A percentile compares a stretch with the other conserved stretches of the same genome.
phyloP scores from a whole-genome alignment of 2,329 filamentous ascomycete species.

The Coniochaeta ligniaria region DNA sequence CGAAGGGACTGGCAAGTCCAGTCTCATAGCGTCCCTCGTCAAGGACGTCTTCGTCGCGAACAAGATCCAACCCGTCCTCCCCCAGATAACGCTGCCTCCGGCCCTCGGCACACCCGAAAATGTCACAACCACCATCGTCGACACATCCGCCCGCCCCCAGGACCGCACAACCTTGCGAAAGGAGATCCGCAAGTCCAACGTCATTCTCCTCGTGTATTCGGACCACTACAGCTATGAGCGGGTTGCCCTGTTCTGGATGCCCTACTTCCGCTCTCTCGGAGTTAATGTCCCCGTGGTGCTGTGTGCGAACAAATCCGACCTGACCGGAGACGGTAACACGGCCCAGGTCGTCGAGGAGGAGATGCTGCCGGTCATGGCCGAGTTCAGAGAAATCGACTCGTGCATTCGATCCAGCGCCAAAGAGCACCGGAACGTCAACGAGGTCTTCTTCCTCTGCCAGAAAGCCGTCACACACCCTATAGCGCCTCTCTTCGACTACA shows the following conservation, averaged over 20 bases:
- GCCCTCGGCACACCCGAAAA: conserved; percentile 91
- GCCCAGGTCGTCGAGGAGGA: conserved; percentile 90
- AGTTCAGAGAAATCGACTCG: conserved; percentile 98
- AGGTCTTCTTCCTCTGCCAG: conserved; percentile 95
- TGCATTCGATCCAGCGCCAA: conserved; percentile 92
- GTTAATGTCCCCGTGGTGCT: conserved; percentile 97
- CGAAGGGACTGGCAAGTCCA: conserved; percentile 90
- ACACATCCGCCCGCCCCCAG: conserved; percentile 91
- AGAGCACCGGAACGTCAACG: conserved; percentile 89
- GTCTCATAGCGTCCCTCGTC: conserved; percentile 88
- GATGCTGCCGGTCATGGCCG: conserved; percentile 96
- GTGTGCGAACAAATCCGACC: conserved; percentile 95
- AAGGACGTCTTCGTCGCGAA: conserved; percentile 95
- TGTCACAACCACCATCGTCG: conserved; percentile 94
- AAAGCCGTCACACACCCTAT: conserved; percentile 97
- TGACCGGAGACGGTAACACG: conserved; percentile 66
- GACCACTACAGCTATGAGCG: conserved; percentile 99
- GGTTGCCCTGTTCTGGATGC: conserved; percentile 96
- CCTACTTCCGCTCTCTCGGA: conserved; percentile 93
- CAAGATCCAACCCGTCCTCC: conserved; percentile 91
- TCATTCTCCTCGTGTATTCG: conserved; percentile 93
- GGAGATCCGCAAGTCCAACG: conserved; percentile 94
- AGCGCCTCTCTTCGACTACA: conserved; percentile 92
- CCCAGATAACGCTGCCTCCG: conserved; percentile 90
- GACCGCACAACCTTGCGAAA: conserved; percentile 85